A percentile compares a stretch with the other conserved stretches of the same genome.
Conservation (phyloP, 2,329 filamentous ascomycete species). For the Myriosclerotinia curreyana region DNA sequence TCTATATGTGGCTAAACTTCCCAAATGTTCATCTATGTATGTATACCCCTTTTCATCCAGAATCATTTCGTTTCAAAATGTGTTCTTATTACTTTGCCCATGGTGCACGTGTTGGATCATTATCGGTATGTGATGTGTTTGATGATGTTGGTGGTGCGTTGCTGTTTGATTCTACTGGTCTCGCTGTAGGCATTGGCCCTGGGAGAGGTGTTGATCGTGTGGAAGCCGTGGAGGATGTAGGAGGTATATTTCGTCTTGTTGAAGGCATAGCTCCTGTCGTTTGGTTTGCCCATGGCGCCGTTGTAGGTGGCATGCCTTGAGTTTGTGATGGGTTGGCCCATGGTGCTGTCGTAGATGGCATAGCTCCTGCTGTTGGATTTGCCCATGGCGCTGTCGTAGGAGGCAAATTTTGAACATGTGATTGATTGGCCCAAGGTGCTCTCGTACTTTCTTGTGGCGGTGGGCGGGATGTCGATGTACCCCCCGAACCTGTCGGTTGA, state of each 20-base stretch:
- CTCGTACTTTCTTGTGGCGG: constrained; percentile 32
- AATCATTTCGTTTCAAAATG: no score
- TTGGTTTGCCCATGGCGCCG: constrained; percentile 34
- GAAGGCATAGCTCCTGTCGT: constrained; percentile 7
- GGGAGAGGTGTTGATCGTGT: constrained; percentile 32
- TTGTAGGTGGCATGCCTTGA: constrained; percentile 27
- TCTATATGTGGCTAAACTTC: not conserved
- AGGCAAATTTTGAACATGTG: constrained; percentile 26
- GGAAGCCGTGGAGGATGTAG: constrained; percentile 20
- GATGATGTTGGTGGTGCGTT: not conserved
- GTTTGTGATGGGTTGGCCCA: constrained; percentile 24
- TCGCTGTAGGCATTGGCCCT: constrained; percentile 34
- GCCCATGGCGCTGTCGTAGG: constrained; percentile 7
- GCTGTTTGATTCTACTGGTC: constrained; percentile 28
- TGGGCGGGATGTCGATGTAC: constrained; percentile 26
- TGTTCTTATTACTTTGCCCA: constrained; percentile 35
- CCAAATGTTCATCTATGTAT: no score
- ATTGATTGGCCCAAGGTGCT: constrained; percentile 34
- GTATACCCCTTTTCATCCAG: not conserved
- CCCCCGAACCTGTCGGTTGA: constrained; percentile 44
- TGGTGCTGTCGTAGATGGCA: constrained; percentile 1
- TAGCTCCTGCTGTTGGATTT: constrained; percentile 24
- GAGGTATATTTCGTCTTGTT: constrained; percentile 4
- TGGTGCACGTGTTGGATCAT: constrained; percentile 41
- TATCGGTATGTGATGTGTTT: constrained; percentile 8